Base-by-base conservation (phyloP, 495 filamentous ascomycete species). In the Daldinia decipiens region DNA sequence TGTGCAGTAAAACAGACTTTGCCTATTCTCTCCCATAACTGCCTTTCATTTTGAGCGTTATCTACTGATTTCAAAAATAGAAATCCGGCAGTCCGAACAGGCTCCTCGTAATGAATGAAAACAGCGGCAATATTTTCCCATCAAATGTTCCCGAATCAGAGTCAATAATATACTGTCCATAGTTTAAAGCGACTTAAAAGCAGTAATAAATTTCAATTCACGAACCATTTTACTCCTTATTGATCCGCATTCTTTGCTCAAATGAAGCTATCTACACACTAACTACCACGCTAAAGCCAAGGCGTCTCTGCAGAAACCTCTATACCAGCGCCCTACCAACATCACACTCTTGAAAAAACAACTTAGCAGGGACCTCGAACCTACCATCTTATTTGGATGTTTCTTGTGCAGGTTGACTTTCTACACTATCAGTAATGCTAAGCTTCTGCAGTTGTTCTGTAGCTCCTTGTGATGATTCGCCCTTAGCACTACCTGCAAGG, bases 391-490 rank as follows among this genome's bases (percentile, higher is more conserved):
- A 27, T 62, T 73, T 67, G 19, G 51, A 26, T 58, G 29, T 11
- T 12, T 34, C 43, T 24, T 52, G 34, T 12, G 59, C 5, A 38
- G 40, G 12, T 13, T 61, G 27, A 7, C 31, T 31, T 3, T 11
- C 45, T 31, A 40, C 61, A 12, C 19, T 52, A 39, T 62, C 70
- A 12, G 21, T 7, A 15, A 73, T 62, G 11, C 34, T 69, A n/a
- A 73, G 50, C n/a, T 58, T 69, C 15, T 68, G 9, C 1, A 73
- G 38, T 19, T 73, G 39, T 54, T 77, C 72, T 75, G 76, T 54
- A 50, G 77, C 8, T 71, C 67, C 63, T 68, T 75, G 38, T 75
- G 74, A 19, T 54, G 67, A 62, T 70, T 76, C 71, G 64, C 74
- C 52, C 68, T 70, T 15, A 59, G 64, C 12, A 65, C 69, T 68